Evolutionary conservation across 257 asterid species (phyloP).

Genomic region (Solanum pennellii): DNA sequence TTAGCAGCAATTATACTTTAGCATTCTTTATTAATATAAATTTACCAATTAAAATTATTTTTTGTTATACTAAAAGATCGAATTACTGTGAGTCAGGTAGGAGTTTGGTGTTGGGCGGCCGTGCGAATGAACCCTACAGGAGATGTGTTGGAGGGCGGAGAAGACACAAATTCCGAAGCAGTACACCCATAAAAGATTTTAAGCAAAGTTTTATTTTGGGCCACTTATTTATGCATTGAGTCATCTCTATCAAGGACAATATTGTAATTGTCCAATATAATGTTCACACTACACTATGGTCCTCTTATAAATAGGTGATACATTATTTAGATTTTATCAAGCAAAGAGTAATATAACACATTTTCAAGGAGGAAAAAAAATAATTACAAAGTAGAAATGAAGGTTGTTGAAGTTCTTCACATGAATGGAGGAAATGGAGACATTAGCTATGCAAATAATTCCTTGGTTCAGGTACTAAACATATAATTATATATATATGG

Average conservation of each 20-base stretch:
- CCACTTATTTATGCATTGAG: neutral
- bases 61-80: too few relatives aligned
- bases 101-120: neutral
- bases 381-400: slow-evolving; percentile 10
- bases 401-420: slow-evolving; percentile 34
- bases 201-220: neutral
- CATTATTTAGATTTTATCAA: neutral
- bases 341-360: neutral
- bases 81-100: neutral
- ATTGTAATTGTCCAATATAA: neutral
- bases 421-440: slow-evolving; percentile 56
- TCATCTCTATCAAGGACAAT: neutral
- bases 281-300: neutral
- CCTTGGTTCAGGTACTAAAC: slow-evolving; percentile 31
- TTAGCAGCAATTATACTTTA: too few relatives aligned
- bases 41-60: too few relatives aligned
- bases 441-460: slow-evolving; percentile 45
- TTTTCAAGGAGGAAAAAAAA: neutral
- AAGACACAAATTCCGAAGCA: neutral
- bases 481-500: neutral
- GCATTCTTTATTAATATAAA: too few relatives aligned
- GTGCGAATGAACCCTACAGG: too few relatives aligned
- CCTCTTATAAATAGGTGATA: neutral
- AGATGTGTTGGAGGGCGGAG: neutral
- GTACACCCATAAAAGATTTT: neutral